Evolutionary conservation across 1,139 yeast species (phyloP).

Genomic region (Saccharomyces hybrid): DNA sequence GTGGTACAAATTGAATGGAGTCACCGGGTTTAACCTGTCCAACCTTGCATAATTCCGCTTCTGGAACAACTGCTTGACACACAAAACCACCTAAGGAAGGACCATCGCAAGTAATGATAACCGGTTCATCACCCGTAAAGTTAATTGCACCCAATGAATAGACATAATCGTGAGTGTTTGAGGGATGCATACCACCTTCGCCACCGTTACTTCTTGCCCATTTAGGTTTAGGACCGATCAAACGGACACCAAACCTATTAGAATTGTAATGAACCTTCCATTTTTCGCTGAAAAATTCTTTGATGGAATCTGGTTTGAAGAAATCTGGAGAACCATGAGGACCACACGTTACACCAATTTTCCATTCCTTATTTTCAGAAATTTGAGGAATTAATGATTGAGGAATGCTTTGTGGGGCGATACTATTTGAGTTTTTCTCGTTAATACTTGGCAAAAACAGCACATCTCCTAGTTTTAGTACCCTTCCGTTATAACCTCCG

Average conservation of each 20-base stretch:
- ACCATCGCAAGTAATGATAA: constrained; percentile 92
- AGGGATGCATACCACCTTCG: constrained; percentile 95
- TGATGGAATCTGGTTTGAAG: constrained; percentile 68
- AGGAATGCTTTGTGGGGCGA: constrained; percentile 62
- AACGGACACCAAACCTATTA: constrained; percentile 89
- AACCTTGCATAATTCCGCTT: constrained; percentile 96
- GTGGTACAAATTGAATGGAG: constrained; percentile 67
- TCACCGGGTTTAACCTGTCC: constrained; percentile 98
- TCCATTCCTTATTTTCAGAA: constrained; percentile 53
- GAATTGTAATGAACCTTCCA: constrained; percentile 98
- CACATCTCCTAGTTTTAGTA: constrained; percentile 85
- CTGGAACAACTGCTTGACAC: constrained; percentile 91
- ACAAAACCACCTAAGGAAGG: constrained; percentile 97
- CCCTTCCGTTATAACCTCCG: constrained; percentile 94
- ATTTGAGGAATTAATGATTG: constrained; percentile 52
- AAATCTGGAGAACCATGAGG: constrained; percentile 98
- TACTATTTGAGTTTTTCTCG: constrained; percentile 66
- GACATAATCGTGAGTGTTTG: constrained; percentile 95
- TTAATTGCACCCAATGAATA: constrained; percentile 94
- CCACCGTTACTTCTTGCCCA: constrained; percentile 99
- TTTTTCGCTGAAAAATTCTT: constrained; percentile 61
- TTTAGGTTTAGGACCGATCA: constrained; percentile 90
- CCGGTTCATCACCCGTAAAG: constrained; percentile 98
- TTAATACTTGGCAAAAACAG: constrained; percentile 54
- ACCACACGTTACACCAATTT: constrained; percentile 89